Base-by-base conservation (phyloP, 306 rosid genomes). In the peach (Prunus persica) region DNA sequence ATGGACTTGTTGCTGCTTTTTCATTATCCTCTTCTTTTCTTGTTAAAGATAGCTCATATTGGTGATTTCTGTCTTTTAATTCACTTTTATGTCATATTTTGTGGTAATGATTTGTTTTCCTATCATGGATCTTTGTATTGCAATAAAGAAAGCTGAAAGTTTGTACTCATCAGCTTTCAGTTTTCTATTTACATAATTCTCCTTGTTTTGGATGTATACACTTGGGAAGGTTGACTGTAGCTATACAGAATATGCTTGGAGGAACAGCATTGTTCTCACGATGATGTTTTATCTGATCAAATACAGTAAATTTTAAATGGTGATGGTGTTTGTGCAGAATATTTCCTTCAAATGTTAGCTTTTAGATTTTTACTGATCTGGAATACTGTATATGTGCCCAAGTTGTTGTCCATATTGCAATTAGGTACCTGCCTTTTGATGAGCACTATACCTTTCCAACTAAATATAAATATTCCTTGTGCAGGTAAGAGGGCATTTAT, bases 401-500 rank as follows among this genome's bases (percentile, higher is more conserved):
- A 38, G 43, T 38, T 38, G 43, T 38, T 65, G 18, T n/a, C 34
- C 16, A 19, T 47, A 28, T 30, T 24, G 46, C 50, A 30, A 22
- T 50, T 54, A 47, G 41, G 16, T 63, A 11, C 38, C 38, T 22
- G 18, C 70, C 14, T 56, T 24, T 27, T 12, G 41, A 16, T 25
- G 25, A 22, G 43, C 18, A 41, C 25, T n/a, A 1, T 67, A 18
- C 75, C 12, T 30, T 45, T 18, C 55, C 13, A 22, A 51, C 67
- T 62, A 67, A 60, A 41, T 14, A 22, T 19, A 3, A 16, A 34
- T 54, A 11, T 28, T 38, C 51, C 38, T 65, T 85, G 56, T 80
- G 82, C 69, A 92, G 97, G 98, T 72, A 94, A 92, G 88, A 89
- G 93, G 81, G 98, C 97, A 55, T 94, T 94, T 76, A 86, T 94